phyloP scores from a whole-genome alignment of 495 filamentous ascomycete species.

The Rostrohypoxylon terebratum region DNA sequence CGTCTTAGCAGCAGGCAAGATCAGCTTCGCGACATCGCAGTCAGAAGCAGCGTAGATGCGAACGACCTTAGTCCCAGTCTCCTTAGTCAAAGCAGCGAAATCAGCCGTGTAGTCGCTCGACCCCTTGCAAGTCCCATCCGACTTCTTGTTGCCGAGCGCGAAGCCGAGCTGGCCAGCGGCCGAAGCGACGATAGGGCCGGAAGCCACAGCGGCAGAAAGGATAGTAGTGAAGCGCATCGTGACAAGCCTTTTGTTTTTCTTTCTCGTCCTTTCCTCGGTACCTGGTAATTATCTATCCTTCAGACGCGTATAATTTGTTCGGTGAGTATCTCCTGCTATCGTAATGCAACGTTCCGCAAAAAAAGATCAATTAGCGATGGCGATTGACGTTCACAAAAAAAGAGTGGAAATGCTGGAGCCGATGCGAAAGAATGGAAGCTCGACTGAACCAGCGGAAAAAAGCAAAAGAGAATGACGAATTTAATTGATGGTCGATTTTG shows the following conservation, averaged over 20 bases:
- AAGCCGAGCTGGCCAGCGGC: slow-evolving; percentile 64
- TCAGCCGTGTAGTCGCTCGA: slow-evolving; percentile 73
- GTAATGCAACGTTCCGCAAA: neutral
- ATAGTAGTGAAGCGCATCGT: slow-evolving; percentile 51
- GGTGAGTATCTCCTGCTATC: slow-evolving; percentile 12
- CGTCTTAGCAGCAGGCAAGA: slow-evolving; percentile 76
- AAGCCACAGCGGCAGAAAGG: slow-evolving; percentile 51
- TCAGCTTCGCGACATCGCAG: slow-evolving; percentile 73
- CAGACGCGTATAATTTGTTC: slow-evolving; percentile 13
- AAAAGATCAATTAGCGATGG: neutral
- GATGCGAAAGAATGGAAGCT: slow-evolving; percentile 11
- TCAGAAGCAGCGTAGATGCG: slow-evolving; percentile 77
- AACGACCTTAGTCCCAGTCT: slow-evolving; percentile 61
- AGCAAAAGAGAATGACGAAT: slow-evolving; percentile 36
- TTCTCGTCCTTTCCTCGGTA: slow-evolving; percentile 6
- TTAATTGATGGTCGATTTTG: slow-evolving; percentile 17
- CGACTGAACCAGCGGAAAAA: slow-evolving; percentile 22
- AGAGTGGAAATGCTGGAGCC: slow-evolving; percentile 35
- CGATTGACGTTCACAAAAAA: slow-evolving; percentile 19
- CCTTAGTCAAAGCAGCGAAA: slow-evolving; percentile 68
- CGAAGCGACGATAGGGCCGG: slow-evolving; percentile 55
- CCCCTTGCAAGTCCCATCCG: slow-evolving; percentile 72
- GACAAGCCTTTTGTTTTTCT: too few relatives aligned
- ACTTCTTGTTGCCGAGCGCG: slow-evolving; percentile 65
- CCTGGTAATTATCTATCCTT: slow-evolving; percentile 3